Conservation (phyloP, 805 yeast genomes). For the Ogataea methanolica region DNA sequence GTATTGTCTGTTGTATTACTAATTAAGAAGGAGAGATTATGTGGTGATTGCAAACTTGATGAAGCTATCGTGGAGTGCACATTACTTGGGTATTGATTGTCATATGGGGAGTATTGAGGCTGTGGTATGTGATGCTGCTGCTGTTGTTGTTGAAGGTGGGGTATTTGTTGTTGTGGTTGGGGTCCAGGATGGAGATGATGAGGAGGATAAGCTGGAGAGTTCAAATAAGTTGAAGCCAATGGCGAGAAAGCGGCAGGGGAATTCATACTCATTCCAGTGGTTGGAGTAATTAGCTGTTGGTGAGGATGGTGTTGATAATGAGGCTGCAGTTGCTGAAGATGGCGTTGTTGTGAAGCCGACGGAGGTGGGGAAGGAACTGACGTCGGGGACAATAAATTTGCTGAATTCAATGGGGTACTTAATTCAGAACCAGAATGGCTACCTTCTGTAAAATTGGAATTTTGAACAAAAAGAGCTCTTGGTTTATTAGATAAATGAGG, state of each 20-base stretch:
- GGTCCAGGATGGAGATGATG: not conserved
- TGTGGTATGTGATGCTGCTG: conserved; percentile 3
- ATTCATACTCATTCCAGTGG: conserved; percentile 9
- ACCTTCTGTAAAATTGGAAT: conserved; percentile 11
- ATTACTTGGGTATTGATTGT: not conserved
- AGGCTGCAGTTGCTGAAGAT: conserved; percentile 1
- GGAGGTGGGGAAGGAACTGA: conserved; percentile 4
- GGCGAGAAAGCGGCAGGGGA: conserved; percentile 10
- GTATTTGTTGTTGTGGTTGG: conserved; percentile 2
- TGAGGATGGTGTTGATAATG: conserved; percentile 3
- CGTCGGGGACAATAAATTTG: conserved; percentile 1
- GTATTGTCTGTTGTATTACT: conserved; percentile 3
- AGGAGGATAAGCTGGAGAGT: not conserved
- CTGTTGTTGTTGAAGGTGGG: conserved; percentile 4
- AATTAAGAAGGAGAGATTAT: conserved; percentile 14
- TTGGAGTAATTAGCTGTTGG: conserved; percentile 16
- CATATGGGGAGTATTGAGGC: not conserved
- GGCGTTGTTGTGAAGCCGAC: not conserved
- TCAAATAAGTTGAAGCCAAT: not conserved
- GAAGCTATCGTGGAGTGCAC: conserved; percentile 3
- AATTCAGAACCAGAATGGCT: conserved; percentile 1
- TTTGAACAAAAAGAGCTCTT: conserved; percentile 25
- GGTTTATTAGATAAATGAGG: conserved; percentile 28
- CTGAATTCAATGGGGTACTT: conserved; percentile 9
- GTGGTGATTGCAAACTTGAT: conserved; percentile 13